These are phyloP conservation scores for Neurospora discreta DNA, from an alignment of 495 filamentous ascomycete species.

Conservation along the genomic window DNA sequence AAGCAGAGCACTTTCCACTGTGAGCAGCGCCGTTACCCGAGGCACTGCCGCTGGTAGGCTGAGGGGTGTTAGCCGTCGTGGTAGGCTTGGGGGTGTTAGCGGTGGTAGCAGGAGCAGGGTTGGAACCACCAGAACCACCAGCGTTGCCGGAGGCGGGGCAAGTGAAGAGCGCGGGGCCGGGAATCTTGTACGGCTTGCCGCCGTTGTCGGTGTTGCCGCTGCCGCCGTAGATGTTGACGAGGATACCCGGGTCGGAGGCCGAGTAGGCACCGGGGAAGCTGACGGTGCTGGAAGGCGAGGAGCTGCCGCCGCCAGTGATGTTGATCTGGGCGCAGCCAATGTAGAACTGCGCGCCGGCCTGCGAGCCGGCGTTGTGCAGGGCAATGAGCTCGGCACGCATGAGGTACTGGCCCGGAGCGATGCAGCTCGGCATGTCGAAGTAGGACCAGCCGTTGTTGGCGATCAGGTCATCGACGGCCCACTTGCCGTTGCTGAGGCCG, in stretches of 20 bases:
- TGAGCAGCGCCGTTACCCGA: conserved; percentile 5
- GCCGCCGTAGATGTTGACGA: conserved; percentile 31
- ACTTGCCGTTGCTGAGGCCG: conserved; percentile 27
- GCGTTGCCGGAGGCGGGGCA: conserved; percentile 16
- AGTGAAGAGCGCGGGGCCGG: conserved; percentile 27
- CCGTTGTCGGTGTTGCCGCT: conserved; percentile 22
- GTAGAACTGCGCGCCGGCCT: conserved; percentile 40
- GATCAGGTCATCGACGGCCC: conserved; percentile 17
- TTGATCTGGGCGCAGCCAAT: conserved; percentile 38
- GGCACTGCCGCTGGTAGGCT: not conserved
- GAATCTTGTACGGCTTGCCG: conserved; percentile 30
- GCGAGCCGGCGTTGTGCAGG: conserved; percentile 30
- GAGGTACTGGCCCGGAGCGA: conserved; percentile 38
- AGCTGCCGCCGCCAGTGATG: conserved; percentile 35
- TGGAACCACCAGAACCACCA: not conserved
- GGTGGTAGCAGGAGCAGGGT: not conserved
- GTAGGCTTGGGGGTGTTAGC: not conserved
- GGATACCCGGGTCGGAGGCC: conserved; percentile 34
- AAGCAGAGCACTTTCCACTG: conserved; percentile 13
- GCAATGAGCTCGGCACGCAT: conserved; percentile 43
- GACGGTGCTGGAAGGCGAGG: conserved; percentile 27
- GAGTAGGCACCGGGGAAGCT: conserved; percentile 40
- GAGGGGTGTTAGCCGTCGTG: too few species aligned
- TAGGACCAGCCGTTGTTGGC: conserved; percentile 33
- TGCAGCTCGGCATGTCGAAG: conserved; percentile 33